Percentiles rank a stretch among this genome's conserved stretches.
Conservation (phyloP, 352 stramenopile genomes). For the Globisporangium ultimum region DNA sequence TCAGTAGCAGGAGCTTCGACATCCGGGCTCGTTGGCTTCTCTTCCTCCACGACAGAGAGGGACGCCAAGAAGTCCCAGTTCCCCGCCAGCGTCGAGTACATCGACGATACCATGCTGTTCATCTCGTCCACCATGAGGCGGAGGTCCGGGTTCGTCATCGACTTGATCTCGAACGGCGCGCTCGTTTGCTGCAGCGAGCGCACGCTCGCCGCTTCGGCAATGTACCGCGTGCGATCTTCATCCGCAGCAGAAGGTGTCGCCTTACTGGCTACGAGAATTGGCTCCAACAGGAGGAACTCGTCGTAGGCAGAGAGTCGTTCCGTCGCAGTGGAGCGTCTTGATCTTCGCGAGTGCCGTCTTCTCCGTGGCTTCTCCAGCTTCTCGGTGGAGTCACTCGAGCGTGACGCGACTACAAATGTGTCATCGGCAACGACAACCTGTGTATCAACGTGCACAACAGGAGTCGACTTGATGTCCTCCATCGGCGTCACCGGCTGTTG, state of each 20-base stretch:
- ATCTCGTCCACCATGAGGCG: constrained; percentile 19
- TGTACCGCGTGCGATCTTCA: constrained; percentile 8
- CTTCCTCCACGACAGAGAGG: constrained; percentile 7
- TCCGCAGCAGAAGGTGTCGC: not conserved
- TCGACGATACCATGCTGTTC: constrained; percentile 11
- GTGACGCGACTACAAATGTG: too few species aligned
- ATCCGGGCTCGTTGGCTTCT: not conserved
- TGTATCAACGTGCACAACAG: not conserved
- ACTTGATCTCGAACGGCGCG: constrained; percentile 5
- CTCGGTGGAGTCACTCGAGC: not conserved
- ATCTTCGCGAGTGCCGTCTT: constrained; percentile 9
- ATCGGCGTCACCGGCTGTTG: not conserved
- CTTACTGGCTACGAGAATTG: constrained; percentile 1
- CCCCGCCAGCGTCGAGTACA: constrained; percentile 7
- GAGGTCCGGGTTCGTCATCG: constrained; percentile 12
- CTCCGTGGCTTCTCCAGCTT: not conserved
- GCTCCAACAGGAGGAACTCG: constrained; percentile 12
- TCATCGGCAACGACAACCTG: too few species aligned
- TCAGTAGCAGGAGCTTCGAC: not conserved
- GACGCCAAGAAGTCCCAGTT: constrained; percentile 17
- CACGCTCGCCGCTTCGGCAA: constrained; percentile 7
- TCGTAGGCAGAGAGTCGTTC: constrained; percentile 12
- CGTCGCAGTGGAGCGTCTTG: constrained; percentile 7
- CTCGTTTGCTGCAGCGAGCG: constrained; percentile 4
- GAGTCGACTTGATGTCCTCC: not conserved